Evolutionary conservation across 106 monocot genomes (phyloP).

Genomic region (Alisma plantagoaquatica): DNA sequence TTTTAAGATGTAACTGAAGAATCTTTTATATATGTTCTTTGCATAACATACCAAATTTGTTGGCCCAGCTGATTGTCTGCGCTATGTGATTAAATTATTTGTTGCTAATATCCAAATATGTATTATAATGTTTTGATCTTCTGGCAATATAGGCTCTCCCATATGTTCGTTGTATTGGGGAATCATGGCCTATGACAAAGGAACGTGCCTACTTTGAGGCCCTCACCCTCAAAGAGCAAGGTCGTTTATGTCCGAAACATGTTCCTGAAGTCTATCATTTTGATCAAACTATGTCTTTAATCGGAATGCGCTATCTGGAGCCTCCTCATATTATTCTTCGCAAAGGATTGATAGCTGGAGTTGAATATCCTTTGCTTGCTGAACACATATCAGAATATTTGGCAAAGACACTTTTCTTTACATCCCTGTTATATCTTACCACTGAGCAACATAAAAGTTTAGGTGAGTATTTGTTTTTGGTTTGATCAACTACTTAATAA

Average conservation of each 20-base stretch:
- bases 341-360: slow-evolving; percentile 92
- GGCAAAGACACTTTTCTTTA: slow-evolving; percentile 91
- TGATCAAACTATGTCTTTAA: slow-evolving; percentile 72
- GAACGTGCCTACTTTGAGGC: slow-evolving; percentile 89
- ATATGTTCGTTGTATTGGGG: slow-evolving; percentile 85
- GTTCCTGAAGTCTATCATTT: slow-evolving; percentile 95
- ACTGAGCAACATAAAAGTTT: slow-evolving; percentile 58
- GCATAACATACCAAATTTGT: too few relatives aligned
- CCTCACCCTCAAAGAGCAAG: slow-evolving; percentile 58
- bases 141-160: slow-evolving; percentile 56
- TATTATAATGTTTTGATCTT: too few relatives aligned
- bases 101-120: too few relatives aligned
- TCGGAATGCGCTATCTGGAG: slow-evolving; percentile 86
- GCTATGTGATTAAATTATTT: too few relatives aligned
- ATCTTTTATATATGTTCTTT: too few relatives aligned
- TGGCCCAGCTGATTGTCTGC: too few relatives aligned
- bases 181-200: slow-evolving; percentile 93
- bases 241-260: slow-evolving; percentile 66
- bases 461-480: slow-evolving; percentile 34
- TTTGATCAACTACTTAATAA: too few relatives aligned
- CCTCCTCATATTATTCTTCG: slow-evolving; percentile 94
- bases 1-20: too few relatives aligned
- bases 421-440: slow-evolving; percentile 65
- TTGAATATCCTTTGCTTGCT: slow-evolving; percentile 81
- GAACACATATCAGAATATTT: slow-evolving; percentile 88